Evolutionary conservation across 2,329 filamentous ascomycete species (phyloP).

Genomic region (Stagonosporopsis cucurbitacearum): DNA sequence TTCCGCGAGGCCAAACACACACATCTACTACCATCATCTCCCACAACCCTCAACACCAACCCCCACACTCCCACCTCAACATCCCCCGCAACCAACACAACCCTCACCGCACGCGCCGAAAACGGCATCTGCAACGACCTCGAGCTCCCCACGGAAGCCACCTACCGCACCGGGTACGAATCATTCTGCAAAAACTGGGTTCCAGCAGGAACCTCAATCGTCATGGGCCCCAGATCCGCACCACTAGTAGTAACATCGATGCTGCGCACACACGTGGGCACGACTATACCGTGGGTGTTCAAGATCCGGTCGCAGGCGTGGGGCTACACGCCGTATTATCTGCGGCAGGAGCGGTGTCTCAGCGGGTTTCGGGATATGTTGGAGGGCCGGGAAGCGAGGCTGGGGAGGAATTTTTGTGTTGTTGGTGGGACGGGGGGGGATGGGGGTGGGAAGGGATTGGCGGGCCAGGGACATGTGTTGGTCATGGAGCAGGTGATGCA

Average conservation of each 20-base stretch:
- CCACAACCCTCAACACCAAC: not conserved
- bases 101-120: not conserved
- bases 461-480: not conserved
- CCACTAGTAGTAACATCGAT: not conserved
- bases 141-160: conserved; percentile 1
- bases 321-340: not conserved
- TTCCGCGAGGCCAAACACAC: not conserved
- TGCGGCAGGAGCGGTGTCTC: not conserved
- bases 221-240: not conserved
- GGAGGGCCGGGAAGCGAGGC: not conserved
- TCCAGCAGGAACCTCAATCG: not conserved
- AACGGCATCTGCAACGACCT: not conserved
- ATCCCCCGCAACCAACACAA: not conserved
- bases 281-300: not conserved
- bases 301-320: not conserved
- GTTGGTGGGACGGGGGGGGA: not conserved
- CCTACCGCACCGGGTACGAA: not conserved
- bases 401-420: not conserved
- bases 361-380: not conserved
- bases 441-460: not conserved
- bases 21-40: not conserved
- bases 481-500: not conserved
- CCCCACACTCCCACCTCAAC: not conserved
- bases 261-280: not conserved
- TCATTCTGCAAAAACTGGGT: not conserved